Evolutionary conservation across 1,139 yeast genomes (phyloP), one percentile per base, ranked within the genome.

Genomic region (Candida sp.): DNA sequence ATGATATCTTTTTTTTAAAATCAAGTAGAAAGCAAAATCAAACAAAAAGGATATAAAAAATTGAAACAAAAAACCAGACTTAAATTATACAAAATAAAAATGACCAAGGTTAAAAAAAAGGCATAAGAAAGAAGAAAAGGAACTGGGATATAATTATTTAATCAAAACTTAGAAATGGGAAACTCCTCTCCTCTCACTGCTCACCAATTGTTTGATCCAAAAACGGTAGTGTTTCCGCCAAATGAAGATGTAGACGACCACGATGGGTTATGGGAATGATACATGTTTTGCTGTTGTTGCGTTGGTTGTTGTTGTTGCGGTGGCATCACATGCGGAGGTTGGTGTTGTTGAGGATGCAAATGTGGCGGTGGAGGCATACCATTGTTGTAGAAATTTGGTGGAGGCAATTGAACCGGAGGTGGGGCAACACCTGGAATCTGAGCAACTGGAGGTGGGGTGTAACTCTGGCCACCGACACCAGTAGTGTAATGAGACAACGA

Each of bases 201-300:
- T 46, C 33, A 52, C 55, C 52, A 50, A 43, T 50, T 53, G 30
- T 49, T 49, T 12, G 50, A 42, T 32, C 53, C 51, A 23, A 42
- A 50, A 28, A 49, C 46, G 11, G 47, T 28, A 3, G 48, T 46
- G 11, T 47, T 47, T 31, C 48, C 48, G 17, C 42, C 47, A 8
- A 49, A 50, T 28, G 56, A 48, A 9, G 55, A 42, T 3, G 52
- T 40, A 17, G 56, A 50, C 11, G 56, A 53, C 56, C 56, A 53
- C 3, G 56, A 53, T 4, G 44, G 51, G 35, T 47, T 53, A 26
- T 51, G 54, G 4, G 52, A 40, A 34, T 53, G 54, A 30, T 48
- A 38, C 30, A 35, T 27, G 26, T 37, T 42, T 39, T 23, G 42
- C 8, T 32, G 42, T 34, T 44, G 42, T 30, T 35, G 44, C 5